These are phyloP conservation scores for Solanum hybrid DNA, from an alignment of 305 asterid species.

Conservation along the genomic window DNA sequence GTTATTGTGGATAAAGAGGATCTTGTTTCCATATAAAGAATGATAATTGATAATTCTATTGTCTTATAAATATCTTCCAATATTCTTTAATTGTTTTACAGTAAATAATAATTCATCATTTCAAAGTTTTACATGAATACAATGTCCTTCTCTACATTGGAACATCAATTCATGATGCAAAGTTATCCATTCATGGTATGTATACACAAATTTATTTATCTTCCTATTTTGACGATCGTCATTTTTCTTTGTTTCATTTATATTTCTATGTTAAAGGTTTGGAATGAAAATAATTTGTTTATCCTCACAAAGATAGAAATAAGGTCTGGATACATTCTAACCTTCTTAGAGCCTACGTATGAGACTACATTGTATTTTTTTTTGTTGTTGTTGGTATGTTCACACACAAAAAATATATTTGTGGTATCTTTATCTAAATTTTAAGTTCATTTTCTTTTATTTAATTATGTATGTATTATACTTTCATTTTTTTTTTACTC, in stretches of 20 bases:
- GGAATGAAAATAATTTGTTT: no score
- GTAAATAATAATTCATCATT: neutral
- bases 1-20: neutral
- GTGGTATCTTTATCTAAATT: neutral
- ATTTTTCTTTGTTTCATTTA: neutral
- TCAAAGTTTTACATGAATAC: neutral
- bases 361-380: neutral
- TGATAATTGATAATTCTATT: neutral
- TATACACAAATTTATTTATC: neutral
- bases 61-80: neutral
- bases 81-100: neutral
- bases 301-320: no score
- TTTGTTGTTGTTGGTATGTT: neutral
- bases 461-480: neutral
- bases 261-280: fast-evolving
- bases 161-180: neutral
- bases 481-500: neutral
- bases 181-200: neutral
- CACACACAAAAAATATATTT: neutral
- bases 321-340: fast-evolving
- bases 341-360: neutral
- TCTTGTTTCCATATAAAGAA: neutral
- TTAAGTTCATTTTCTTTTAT: neutral
- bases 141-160: neutral
- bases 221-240: neutral